Evolutionary conservation across 495 filamentous ascomycete species (phyloP), one percentile per base, ranked within the genome.

Genomic region (Cladorrhinum samala): DNA sequence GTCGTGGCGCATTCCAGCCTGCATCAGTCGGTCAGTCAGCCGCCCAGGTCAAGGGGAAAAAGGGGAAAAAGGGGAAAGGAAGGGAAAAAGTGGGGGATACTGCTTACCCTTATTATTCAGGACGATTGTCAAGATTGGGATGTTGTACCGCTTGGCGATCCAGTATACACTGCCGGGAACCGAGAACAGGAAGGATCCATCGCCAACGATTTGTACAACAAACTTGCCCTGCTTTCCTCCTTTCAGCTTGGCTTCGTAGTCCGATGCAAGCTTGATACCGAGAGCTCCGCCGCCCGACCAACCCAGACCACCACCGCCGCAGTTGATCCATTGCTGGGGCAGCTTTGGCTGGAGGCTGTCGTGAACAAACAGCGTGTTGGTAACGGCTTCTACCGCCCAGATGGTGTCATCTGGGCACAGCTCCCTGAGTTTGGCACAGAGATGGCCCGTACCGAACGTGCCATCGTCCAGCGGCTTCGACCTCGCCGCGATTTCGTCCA

Each of bases 271-370:
- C 66, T 95, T 95, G 65, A 95, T 89, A 14, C 92, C 92, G 2
- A 95, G 69, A 2, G 88, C 82, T 50, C 80, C 92, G 41, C 92
- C 92, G 18, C 92, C 92, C n/a, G 87, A 92, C 92, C 92, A 97
- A 17, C 92, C 92, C 0, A 96, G 77, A 2, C 92, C 92, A 33
- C 92, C 92, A 27, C 91, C 92, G 13, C 92, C 92, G 66, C 91
- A 97, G 72, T 95, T 95, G 63, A 95, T 84, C 85, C 89, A 93
- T 7, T 83, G 84, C 4, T 91, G 88, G 0, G 91, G 91, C 1
- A 83, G 56, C 13, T 81, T 87, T 9, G 85, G 83, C 62, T 82
- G 80, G n/a, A 96, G 64, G 57, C 89, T 85, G 59, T 97, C 89
- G 18, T 89, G 83, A 13, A 94, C 88, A 46, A 87, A 82, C 1